Evolutionary conservation across 1,284 basidiomycete species (phyloP), one percentile per base, ranked within the genome.

Genomic region (Trichosporon sp.): DNA sequence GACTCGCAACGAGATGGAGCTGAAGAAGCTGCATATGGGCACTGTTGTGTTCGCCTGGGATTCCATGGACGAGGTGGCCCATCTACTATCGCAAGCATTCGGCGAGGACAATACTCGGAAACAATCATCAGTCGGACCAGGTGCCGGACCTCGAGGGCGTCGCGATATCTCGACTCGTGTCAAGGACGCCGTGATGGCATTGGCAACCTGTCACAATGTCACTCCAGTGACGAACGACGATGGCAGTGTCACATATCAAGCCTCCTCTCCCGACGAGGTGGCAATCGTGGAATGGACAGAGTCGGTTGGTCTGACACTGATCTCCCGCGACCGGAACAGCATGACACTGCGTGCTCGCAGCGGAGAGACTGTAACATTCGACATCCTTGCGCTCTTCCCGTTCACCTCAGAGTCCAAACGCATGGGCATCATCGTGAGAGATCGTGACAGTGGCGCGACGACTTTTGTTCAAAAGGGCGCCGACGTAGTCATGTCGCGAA

Each of bases 1-100:
- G 61, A 99, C 96, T 0, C 91, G 97, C 78, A 99, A 99, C 74
- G 94, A 97, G 78, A 99, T 99, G 96, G 95, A 99, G 79, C 89
- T 99, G 86, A 95, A 90, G 82, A 98, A 96, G 78, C 82, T 99
- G 36, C 95, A 99, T 75, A 92, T 99, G 89, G 96, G 96, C 2
- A 99, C 96, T 0, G 92, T 99, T 85, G 95, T 92, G 3, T 99
- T 95, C 76, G 93, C 92, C 0, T 89, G 85, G 73, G 96, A 99
- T 73, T 90, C 94, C 9, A 98, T 99, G 95, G 96, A 99, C 74
- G 96, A 99, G 77, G 92, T 99, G 3, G 86, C 89, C 0, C 90
- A 91, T 80, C 91, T 98, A 70, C 83, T 99, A 13, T 86, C 88
- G 5, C 83, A 88, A 46, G 89, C 91, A 0, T 91, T 95, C 71